These are phyloP conservation scores for Ophiostoma piceae DNA, from an alignment of 2,329 filamentous ascomycete genomes.

Conservation along the genomic window DNA sequence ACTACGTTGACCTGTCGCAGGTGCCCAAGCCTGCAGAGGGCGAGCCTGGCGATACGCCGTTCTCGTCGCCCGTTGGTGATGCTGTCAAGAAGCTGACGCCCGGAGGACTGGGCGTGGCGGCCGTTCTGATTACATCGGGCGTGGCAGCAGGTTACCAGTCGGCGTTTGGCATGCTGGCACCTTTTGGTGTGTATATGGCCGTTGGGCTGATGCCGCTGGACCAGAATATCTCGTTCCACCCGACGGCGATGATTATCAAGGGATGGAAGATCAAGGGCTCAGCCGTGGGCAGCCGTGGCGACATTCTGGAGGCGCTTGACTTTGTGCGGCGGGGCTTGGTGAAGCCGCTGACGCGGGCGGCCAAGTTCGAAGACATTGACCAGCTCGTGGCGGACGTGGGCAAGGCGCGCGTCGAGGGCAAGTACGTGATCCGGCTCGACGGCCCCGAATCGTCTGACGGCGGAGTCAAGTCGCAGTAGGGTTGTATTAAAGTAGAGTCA, in stretches of 20 bases:
- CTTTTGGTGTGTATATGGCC: slow-evolving; percentile 39
- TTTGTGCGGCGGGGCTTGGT: slow-evolving; percentile 36
- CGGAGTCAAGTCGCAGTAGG: neutral
- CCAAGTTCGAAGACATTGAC: slow-evolving; percentile 29
- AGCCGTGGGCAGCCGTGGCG: slow-evolving; percentile 36
- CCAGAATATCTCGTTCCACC: slow-evolving; percentile 33
- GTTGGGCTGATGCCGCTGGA: slow-evolving; percentile 36
- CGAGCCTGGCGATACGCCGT: slow-evolving; percentile 17
- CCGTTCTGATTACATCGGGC: slow-evolving; percentile 34
- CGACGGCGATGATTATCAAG: slow-evolving; percentile 35
- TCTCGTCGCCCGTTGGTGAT: slow-evolving; percentile 27
- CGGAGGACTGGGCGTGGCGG: slow-evolving; percentile 28
- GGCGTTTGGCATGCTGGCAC: slow-evolving; percentile 34
- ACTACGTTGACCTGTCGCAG: slow-evolving; percentile 36
- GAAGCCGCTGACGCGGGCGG: slow-evolving; percentile 31
- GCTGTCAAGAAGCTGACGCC: slow-evolving; percentile 30
- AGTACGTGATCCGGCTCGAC: slow-evolving; percentile 28
- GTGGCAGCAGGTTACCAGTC: slow-evolving; percentile 34
- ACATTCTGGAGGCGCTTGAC: slow-evolving; percentile 40
- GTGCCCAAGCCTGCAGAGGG: slow-evolving; percentile 17
- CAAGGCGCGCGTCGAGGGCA: slow-evolving; percentile 25
- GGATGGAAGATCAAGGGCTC: slow-evolving; percentile 37
- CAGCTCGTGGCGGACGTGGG: slow-evolving; percentile 27
- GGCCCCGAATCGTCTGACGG: slow-evolving; percentile 19
- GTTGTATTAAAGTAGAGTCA: neutral